Base-by-base conservation (phyloP, 208 protist genomes). In the Crithidia brevicula region DNA sequence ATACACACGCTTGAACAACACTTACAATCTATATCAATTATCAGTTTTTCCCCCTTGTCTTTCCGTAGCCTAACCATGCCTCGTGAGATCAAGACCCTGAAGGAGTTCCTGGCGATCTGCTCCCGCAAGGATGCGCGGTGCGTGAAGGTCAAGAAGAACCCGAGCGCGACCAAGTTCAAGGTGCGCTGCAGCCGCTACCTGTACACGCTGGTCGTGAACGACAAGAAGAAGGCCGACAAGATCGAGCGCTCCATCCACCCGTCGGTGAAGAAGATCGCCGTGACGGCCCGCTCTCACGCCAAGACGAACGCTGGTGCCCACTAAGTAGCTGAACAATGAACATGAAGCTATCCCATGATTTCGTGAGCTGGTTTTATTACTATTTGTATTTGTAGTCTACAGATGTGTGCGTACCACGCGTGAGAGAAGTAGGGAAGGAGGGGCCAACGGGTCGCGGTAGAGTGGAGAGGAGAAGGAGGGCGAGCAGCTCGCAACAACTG, bases 91-190 rank as follows among this genome's bases (percentile, higher is more conserved):
- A 92, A 93, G 76, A 89, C 93, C 62, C 77, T 97, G 64, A 97
- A 97, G 91, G 84, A 96, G 85, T 97, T 97, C 79, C 87, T 97
- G 74, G 76, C 88, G 67, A 91, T 96, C 81, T 97, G 93, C 91
- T 83, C 85, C 75, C 91, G 93, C 79, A 94, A 91, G 81, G 93
- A 97, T 79, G 89, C 86, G 45, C 89, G 89, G 65, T 94, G 88
- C 74, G 93, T 97, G 75, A 96, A 96, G 91, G 86, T 97, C 45
- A 97, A 97, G 88, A 85, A 79, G 68, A 97, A 97, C 89, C 77
- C 80, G 23, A 83, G 63, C 53, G 78, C 72, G 46, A 95, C 91
- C 69, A 97, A 97, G 88, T 97, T 97, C 86, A 97, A 97, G 89
- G 93, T 97, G 31, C 87, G 93, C 82, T 96, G 91, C 91, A 93